phyloP scores from a whole-genome alignment of 2,329 filamentous ascomycete species.

The Thielaviopsis populi region DNA sequence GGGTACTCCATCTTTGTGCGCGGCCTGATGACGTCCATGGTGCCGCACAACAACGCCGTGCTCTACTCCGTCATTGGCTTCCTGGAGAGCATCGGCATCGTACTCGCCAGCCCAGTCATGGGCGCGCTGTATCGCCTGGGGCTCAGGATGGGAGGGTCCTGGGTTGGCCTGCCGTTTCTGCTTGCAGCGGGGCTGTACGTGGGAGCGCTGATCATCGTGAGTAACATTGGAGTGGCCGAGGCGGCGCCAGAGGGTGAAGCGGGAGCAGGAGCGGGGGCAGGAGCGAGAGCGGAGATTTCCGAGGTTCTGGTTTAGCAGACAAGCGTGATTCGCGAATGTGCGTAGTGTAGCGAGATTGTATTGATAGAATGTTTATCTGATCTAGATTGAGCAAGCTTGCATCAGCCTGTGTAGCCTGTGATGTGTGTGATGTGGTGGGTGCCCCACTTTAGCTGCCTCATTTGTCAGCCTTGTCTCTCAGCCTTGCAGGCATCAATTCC shows the following conservation, averaged over 20 bases:
- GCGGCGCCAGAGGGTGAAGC: neutral
- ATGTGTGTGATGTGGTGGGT: neutral
- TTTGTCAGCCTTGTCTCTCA: neutral
- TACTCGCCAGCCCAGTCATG: constrained; percentile 18
- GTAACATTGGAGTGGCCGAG: constrained; percentile 12
- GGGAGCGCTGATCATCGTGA: constrained; percentile 14
- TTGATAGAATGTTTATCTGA: neutral
- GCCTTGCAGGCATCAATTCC: neutral
- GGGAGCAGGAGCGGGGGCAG: no score
- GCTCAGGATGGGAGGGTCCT: constrained; percentile 14
- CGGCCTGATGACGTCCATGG: constrained; percentile 18
- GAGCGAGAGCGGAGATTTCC: neutral
- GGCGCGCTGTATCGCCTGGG: constrained; percentile 17
- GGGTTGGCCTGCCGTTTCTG: constrained; percentile 18
- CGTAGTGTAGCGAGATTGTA: neutral
- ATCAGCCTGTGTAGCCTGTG: neutral
- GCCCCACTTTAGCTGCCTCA: neutral
- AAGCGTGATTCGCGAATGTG: neutral
- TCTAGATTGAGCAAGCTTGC: neutral
- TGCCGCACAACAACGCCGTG: constrained; percentile 16
- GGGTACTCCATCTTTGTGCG: constrained; percentile 17
- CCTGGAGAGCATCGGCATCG: constrained; percentile 17
- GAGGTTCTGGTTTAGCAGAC: neutral
- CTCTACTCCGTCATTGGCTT: constrained; percentile 18
- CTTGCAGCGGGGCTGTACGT: constrained; percentile 15